Conservation (phyloP, 2,329 filamentous ascomycete genomes). For the Clonostachys chloroleuca region DNA sequence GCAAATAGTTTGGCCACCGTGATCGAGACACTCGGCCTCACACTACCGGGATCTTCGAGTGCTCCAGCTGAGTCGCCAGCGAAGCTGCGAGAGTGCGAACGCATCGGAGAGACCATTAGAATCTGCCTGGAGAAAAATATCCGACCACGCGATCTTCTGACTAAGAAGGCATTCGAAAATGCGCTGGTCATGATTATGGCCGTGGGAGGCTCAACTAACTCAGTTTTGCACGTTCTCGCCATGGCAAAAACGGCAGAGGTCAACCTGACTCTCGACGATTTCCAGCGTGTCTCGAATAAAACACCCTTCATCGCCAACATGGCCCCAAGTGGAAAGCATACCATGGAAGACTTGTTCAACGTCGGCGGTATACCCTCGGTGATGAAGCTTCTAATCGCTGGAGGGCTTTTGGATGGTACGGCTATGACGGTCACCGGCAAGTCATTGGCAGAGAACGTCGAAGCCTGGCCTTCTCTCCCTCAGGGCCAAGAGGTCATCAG, state of each 20-base stretch:
- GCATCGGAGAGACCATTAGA: conserved; percentile 73
- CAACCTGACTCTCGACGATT: conserved; percentile 72
- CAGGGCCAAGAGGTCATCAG: conserved; percentile 85
- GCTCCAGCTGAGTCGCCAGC: conserved; percentile 76
- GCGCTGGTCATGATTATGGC: conserved; percentile 88
- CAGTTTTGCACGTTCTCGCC: conserved; percentile 82
- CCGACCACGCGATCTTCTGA: conserved; percentile 74
- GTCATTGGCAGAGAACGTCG: conserved; percentile 78
- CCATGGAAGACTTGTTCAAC: conserved; percentile 84
- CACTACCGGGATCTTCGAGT: conserved; percentile 77
- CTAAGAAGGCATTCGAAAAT: conserved; percentile 79
- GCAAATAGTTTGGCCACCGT: conserved; percentile 92
- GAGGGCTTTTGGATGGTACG: conserved; percentile 68
- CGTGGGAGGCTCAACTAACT: conserved; percentile 86
- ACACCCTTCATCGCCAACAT: conserved; percentile 85
- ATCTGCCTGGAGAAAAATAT: conserved; percentile 80
- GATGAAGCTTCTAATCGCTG: conserved; percentile 78
- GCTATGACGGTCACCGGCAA: conserved; percentile 82
- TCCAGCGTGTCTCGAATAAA: conserved; percentile 76
- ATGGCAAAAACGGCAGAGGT: conserved; percentile 86
- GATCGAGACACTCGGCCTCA: conserved; percentile 87
- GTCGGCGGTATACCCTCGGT: conserved; percentile 83
- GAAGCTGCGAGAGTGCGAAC: conserved; percentile 83
- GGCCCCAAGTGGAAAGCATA: conserved; percentile 77
- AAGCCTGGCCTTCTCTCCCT: conserved; percentile 69